A percentile compares a stretch with the other conserved stretches of the same genome.
These are phyloP conservation scores for Cudoniella acicularis DNA, from an alignment of 495 filamentous ascomycete genomes.

Conservation along the genomic window DNA sequence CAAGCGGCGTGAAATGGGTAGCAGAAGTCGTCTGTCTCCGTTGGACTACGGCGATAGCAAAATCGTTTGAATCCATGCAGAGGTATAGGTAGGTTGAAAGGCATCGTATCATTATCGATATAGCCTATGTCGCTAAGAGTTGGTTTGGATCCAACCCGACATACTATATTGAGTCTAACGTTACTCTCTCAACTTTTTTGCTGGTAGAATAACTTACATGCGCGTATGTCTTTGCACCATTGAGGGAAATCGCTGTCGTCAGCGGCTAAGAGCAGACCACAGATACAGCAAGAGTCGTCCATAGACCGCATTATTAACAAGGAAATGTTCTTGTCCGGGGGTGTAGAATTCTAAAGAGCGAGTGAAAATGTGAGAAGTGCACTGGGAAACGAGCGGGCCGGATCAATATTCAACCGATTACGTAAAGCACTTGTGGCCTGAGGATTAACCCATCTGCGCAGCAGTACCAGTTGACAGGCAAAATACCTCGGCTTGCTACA, in stretches of 20 bases:
- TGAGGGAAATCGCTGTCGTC: conserved; percentile 1
- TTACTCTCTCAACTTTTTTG: conserved; percentile 6
- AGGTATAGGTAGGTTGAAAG: conserved; percentile 5
- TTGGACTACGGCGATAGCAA: conserved; percentile 3
- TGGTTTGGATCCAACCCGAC: not conserved
- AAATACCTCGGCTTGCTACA: no score
- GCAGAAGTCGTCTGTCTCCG: conserved; percentile 3
- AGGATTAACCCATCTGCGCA: no score
- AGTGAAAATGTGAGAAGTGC: no score
- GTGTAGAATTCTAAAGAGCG: no score
- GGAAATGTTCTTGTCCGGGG: no score
- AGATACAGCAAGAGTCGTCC: conserved; percentile 4
- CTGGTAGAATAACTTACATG: conserved; percentile 4
- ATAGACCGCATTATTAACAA: not conserved
- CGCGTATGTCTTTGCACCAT: conserved; percentile 3
- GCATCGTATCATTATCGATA: conserved; percentile 1
- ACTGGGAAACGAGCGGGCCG: no score
- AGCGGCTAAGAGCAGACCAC: conserved; percentile 3
- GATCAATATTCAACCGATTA: no score
- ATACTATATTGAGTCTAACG: conserved; percentile 1
- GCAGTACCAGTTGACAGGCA: no score
- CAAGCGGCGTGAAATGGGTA: conserved; percentile 14
- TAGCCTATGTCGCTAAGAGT: conserved; percentile 2
- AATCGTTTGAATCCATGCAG: conserved; percentile 1
- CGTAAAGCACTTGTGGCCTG: no score